Percentiles rank a stretch among this genome's conserved stretches.
Conservation (phyloP, 352 stramenopile genomes). For the Pythium dissotocum region DNA sequence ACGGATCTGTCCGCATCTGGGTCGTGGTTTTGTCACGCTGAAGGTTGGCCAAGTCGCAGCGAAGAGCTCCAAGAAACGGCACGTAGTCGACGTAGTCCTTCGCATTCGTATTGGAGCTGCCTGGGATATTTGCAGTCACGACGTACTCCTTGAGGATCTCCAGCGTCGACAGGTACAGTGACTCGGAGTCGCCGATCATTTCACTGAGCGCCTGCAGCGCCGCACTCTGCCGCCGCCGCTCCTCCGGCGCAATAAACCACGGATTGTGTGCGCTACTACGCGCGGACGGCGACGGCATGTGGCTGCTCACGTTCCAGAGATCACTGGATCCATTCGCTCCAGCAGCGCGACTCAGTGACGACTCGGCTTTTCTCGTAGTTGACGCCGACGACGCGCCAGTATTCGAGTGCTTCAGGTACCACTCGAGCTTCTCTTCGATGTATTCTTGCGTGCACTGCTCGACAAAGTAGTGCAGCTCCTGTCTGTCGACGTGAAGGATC, state of each 20-base stretch:
- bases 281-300: slow-evolving; percentile 52
- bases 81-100: slow-evolving; percentile 88
- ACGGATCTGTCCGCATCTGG: slow-evolving; percentile 66
- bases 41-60: slow-evolving; percentile 75
- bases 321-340: slow-evolving; percentile 25
- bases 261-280: slow-evolving; percentile 19
- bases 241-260: slow-evolving; percentile 44
- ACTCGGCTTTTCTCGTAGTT: slow-evolving; percentile 1
- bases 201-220: slow-evolving; percentile 66
- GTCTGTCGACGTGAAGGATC: slow-evolving; percentile 72
- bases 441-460: slow-evolving; percentile 79
- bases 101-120: slow-evolving; percentile 48
- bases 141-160: slow-evolving; percentile 83
- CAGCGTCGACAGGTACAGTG: slow-evolving; percentile 76
- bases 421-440: slow-evolving; percentile 60
- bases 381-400: slow-evolving; percentile 14
- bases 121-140: slow-evolving; percentile 67
- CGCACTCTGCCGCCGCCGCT: slow-evolving; percentile 67
- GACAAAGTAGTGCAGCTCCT: slow-evolving; percentile 72
- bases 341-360: not conserved
- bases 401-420: slow-evolving; percentile 58
- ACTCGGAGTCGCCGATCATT: slow-evolving; percentile 82
- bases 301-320: slow-evolving; percentile 72
- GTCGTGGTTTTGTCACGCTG: slow-evolving; percentile 79
- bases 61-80: slow-evolving; percentile 77